Evolutionary conservation across 2,329 filamentous ascomycete species (phyloP).

Genomic region (Nannizziopsis arthrosporioides): DNA sequence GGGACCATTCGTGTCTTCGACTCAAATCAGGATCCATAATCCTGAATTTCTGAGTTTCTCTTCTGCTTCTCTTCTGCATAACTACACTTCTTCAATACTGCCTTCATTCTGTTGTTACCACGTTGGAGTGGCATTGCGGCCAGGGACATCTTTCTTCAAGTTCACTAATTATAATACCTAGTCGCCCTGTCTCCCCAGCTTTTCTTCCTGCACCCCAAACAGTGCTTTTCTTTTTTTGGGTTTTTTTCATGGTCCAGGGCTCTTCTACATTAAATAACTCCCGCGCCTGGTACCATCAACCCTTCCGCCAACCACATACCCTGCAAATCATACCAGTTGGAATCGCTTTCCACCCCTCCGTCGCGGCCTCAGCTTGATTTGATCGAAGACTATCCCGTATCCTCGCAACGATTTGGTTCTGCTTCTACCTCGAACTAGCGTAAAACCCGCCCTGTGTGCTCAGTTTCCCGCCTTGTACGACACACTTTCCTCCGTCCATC

Average conservation of each 20-base stretch:
- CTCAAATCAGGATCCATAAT: not conserved
- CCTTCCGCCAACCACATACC: slow-evolving; percentile 5
- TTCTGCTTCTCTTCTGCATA: not conserved
- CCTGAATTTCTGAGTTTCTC: not conserved
- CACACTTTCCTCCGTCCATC: too few species aligned
- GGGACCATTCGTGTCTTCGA: not conserved
- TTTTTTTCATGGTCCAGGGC: not conserved
- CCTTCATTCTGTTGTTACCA: not conserved
- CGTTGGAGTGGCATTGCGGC: not conserved
- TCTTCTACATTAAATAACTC: not conserved
- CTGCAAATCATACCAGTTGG: slow-evolving; percentile 5
- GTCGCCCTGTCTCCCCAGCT: too few species aligned
- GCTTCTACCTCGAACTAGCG: not conserved
- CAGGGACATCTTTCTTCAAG: not conserved
- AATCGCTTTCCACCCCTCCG: not conserved
- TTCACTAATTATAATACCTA: not conserved
- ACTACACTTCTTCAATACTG: not conserved
- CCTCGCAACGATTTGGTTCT: not conserved
- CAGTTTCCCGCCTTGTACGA: too few species aligned
- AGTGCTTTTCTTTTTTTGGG: not conserved
- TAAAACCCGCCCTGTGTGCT: not conserved
- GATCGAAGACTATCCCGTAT: not conserved
- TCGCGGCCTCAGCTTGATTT: slow-evolving; percentile 1
- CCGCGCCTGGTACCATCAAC: slow-evolving; percentile 1
- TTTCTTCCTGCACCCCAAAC: too few species aligned